These are phyloP conservation scores for Rhodomyrtus psidioides DNA, from an alignment of 441 rosid species.

Conservation along the genomic window DNA sequence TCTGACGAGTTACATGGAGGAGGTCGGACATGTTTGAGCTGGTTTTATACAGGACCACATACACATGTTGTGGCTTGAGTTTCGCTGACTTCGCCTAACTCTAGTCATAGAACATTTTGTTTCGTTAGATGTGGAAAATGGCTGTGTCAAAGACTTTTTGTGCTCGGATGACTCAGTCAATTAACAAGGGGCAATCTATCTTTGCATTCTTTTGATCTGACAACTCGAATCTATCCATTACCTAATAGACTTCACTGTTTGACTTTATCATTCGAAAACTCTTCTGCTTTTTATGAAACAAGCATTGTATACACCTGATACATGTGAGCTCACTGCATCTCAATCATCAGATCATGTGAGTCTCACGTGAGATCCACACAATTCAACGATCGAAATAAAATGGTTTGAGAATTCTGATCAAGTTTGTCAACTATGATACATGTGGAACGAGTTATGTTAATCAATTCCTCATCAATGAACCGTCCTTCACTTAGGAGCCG, in stretches of 20 bases:
- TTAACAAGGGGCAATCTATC: neutral
- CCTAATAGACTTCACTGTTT: too few relatives aligned
- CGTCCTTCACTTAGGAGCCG: neutral
- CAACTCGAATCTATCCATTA: neutral
- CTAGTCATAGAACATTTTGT: neutral
- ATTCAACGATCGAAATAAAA: neutral
- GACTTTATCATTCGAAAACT: too few relatives aligned
- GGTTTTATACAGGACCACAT: neutral
- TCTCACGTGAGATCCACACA: too few relatives aligned
- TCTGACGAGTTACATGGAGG: too few relatives aligned
- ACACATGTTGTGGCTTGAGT: too few relatives aligned
- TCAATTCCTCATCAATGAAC: neutral
- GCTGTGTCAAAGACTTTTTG: neutral
- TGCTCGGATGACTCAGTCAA: neutral
- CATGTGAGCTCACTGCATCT: neutral
- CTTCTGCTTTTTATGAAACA: too few relatives aligned
- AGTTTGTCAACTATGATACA: neutral
- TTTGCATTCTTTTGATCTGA: neutral
- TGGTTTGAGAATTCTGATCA: accelerated
- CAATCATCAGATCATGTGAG: too few relatives aligned
- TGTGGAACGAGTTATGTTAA: neutral
- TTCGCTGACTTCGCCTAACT: neutral
- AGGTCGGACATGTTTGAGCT: too few relatives aligned
- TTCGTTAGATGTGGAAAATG: neutral
- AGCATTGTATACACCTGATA: too few relatives aligned